Base-by-base conservation (phyloP, 1,284 basidiomycete species). In the Malassezia slooffiae region DNA sequence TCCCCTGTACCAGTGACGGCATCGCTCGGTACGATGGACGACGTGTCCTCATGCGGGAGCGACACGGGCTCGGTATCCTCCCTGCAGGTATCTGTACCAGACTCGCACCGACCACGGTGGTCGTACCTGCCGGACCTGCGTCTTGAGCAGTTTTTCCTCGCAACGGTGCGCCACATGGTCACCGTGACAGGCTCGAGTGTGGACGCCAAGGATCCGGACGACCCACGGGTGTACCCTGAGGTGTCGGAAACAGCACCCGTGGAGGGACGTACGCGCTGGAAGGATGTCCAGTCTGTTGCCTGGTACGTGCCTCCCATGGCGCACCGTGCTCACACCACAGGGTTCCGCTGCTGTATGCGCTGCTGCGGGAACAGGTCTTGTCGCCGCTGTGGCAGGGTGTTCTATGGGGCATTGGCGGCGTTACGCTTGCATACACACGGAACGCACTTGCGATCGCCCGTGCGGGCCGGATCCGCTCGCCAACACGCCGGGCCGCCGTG, bases 101-200 rank as follows among this genome's bases (percentile, higher is more conserved):
- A n/a, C n/a, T n/a, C n/a, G n/a, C n/a, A n/a, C n/a, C n/a, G n/a
- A n/a, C n/a, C n/a, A n/a, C n/a, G n/a, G n/a, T n/a, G n/a, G n/a
- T n/a, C n/a, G n/a, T n/a, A n/a, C n/a, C 27, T 48, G 27, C 46
- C 46, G 12, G 46, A 48, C 17, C 28, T 48, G 37, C 46, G 46
- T 11, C 23, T 38, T 11, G 46, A 48, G 35, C 46, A 48, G 32
- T 48, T 48, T 15, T 48, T 48, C 21, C 33, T 48, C 1, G 19
- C 34, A 6, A 42, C 35, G 3, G 17, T 43, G 9, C 40, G 41
- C 20, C 13, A 34, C 8, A 21, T 37, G 16, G 29, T 47, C 3
- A 12, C 20, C 13, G 19, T 47, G 7, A 19, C 30, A 1, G 39
- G 23, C 10, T 5, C 8, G 8, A 7, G 24, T 26, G 12, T 21